Base-by-base conservation (phyloP, 2,329 filamentous ascomycete genomes). In the Botrytis cinerea region DNA sequence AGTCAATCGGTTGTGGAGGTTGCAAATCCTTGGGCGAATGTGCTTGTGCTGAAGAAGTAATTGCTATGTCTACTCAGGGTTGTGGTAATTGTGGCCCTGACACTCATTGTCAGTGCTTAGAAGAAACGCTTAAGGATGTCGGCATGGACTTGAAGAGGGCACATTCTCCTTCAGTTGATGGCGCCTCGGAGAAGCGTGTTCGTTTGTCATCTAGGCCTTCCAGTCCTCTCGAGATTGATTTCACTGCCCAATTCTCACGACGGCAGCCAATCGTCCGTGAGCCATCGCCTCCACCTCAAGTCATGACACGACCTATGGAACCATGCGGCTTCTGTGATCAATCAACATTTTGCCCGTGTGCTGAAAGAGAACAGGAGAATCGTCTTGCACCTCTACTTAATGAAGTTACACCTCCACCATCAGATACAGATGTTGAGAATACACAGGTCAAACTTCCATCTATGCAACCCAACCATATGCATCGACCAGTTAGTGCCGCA, bases 281-380 rank as follows among this genome's bases (percentile, higher is more conserved):
- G 73, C 54, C 51, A 61, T 68, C 71, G 28, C 61, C 40, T 59
- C 62, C 71, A 59, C 61, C 54, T 43, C 46, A 76, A 64, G 76
- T 75, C 57, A 79, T 76, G 75, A 82, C 80, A 77, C 73, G 80
- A 77, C 73, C 80, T 81, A 87, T 89, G 75, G 93, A 95, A 78
- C 87, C 89, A 32, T 96, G 93, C 81, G 93, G 93, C 10, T 96
- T 96, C 83, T 96, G 93, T 82, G 89, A 91, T 75, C 92, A 95
- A 74, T 92, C 92, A 7, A 94, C 91, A 0, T 93, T 93, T 78
- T 96, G 93, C 80, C 90, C 94, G 76, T 96, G 93, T 81, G 93
- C 92, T 48, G 81, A 78, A 28, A 75, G 69, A 51, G 76, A 79
- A 4, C 76, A 76, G 43, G 75, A 80, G 61, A 80, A 80, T 73